These are phyloP conservation scores for Boletus chippewaensis DNA, from an alignment of 1,284 basidiomycete species.

Conservation along the genomic window DNA sequence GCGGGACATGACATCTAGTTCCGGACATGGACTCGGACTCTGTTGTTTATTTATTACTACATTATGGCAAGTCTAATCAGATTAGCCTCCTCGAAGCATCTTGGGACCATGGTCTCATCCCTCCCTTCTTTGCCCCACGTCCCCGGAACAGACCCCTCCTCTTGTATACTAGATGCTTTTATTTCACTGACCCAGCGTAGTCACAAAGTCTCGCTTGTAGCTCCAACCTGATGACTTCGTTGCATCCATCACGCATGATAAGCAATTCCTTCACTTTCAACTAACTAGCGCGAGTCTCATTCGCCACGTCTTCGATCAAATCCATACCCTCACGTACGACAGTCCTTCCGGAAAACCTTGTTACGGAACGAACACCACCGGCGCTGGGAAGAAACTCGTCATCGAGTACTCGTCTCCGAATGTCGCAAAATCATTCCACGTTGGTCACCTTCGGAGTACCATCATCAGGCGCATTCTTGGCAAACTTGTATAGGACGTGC, in stretches of 20 bases:
- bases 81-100: not conserved
- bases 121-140: slow-evolving; percentile 34
- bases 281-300: slow-evolving; percentile 65
- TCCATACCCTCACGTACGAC: slow-evolving; percentile 68
- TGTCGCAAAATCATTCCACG: slow-evolving; percentile 98
- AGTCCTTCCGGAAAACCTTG: slow-evolving; percentile 38
- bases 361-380: slow-evolving; percentile 59
- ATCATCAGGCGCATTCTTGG: slow-evolving; percentile 95
- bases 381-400: slow-evolving; percentile 69
- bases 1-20: slow-evolving; percentile 17
- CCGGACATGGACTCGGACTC: too few species aligned
- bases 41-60: too few species aligned
- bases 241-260: slow-evolving; percentile 60
- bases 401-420: slow-evolving; percentile 96
- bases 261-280: slow-evolving; percentile 80
- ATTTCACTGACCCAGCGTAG: not conserved
- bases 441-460: slow-evolving; percentile 93
- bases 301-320: slow-evolving; percentile 73
- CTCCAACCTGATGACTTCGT: slow-evolving; percentile 67
- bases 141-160: slow-evolving; percentile 63
- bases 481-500: slow-evolving; percentile 87
- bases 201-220: slow-evolving; percentile 31
- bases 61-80: too few species aligned
- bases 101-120: slow-evolving; percentile 22
- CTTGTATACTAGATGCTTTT: slow-evolving; percentile 65